Percentiles rank a stretch among this genome's conserved stretches.
Conservation (phyloP, 257 asterid species). For the Solanum chmielewskii region DNA sequence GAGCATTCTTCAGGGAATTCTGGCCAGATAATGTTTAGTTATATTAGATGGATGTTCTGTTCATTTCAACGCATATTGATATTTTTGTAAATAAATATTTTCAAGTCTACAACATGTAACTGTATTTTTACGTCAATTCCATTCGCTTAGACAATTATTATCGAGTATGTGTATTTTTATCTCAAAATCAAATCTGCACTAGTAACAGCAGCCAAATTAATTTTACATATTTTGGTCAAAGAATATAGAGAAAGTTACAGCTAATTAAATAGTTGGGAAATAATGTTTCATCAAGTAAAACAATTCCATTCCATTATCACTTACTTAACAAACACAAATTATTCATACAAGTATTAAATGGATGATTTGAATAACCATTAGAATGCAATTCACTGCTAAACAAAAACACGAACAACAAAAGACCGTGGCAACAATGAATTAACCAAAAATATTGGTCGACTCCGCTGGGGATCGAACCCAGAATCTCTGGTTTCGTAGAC, state of each 20-base stretch:
- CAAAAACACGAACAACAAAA: neutral
- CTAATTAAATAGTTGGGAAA: neutral
- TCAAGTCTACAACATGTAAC: neutral
- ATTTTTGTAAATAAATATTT: neutral
- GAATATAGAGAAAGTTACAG: neutral
- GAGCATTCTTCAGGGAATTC: slow-evolving; percentile 65
- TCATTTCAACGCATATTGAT: neutral
- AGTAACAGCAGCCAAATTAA: neutral
- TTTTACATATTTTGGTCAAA: neutral
- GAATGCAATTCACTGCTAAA: neutral
- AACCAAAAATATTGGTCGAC: neutral
- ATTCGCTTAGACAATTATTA: neutral
- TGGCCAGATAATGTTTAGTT: slow-evolving; percentile 90
- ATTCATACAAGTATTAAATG: neutral
- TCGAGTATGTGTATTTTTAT: neutral
- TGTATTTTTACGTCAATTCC: neutral
- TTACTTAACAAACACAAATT: neutral
- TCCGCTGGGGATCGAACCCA: slow-evolving; percentile 92
- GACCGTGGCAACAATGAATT: neutral
- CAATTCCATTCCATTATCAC: neutral
- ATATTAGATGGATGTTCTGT: neutral
- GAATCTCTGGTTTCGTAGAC: slow-evolving; percentile 98
- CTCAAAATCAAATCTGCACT: neutral
- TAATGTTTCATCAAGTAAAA: neutral
- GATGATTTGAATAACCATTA: neutral